These are phyloP conservation scores for Sporothrix pseudoabietina DNA, from an alignment of 2,329 filamentous ascomycete genomes.

Conservation along the genomic window DNA sequence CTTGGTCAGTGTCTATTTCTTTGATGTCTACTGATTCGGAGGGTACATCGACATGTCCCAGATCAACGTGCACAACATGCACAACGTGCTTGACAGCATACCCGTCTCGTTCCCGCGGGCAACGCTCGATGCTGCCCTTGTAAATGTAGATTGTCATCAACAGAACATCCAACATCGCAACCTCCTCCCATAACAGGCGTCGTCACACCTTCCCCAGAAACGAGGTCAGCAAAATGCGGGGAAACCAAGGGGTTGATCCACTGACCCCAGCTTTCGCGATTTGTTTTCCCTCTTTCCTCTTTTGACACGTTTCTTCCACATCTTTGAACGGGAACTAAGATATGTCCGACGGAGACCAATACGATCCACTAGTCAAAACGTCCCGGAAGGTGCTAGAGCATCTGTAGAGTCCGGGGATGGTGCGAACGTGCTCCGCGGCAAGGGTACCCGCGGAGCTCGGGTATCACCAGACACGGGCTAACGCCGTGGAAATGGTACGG, in stretches of 20 bases:
- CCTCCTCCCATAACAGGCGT: background rate
- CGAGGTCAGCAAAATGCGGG: background rate
- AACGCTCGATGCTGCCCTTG: too few species aligned
- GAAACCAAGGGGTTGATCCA: background rate
- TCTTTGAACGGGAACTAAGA: background rate
- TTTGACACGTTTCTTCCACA: background rate
- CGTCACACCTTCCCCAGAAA: background rate
- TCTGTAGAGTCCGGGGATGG: background rate
- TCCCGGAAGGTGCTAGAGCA: background rate
- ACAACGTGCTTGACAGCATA: background rate
- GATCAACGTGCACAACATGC: background rate
- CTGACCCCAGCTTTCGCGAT: background rate
- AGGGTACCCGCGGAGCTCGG: constrained; percentile 7
- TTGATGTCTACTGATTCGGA: background rate
- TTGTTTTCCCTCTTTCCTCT: background rate
- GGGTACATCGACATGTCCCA: background rate
- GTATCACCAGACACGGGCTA: background rate
- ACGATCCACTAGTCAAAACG: too few species aligned
- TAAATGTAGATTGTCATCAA: background rate
- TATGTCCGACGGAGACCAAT: background rate
- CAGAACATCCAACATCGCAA: background rate
- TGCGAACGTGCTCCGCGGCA: background rate
- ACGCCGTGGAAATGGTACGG: background rate
- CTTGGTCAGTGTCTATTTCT: background rate
- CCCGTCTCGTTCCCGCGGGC: constrained; percentile 3